Evolutionary conservation across 805 yeast genomes (phyloP).

Genomic region (Candida maris): DNA sequence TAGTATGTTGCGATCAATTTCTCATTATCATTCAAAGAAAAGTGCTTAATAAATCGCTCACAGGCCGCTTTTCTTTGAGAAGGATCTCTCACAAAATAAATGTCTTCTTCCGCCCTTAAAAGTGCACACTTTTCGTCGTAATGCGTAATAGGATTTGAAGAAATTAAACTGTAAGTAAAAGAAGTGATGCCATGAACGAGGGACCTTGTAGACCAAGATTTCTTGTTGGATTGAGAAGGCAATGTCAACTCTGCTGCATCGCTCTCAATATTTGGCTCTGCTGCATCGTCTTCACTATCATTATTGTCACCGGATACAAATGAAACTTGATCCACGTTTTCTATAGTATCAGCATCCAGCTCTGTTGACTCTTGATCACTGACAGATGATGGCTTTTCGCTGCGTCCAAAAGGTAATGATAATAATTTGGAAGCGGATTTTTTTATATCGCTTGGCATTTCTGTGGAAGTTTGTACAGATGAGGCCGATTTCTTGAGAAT

Average conservation of each 20-base stretch:
- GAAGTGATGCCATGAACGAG: conserved; percentile 29
- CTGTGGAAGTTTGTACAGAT: conserved; percentile 21
- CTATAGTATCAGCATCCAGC: not conserved
- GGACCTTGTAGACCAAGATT: conserved; percentile 25
- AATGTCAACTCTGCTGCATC: not conserved
- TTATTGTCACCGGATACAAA: not conserved
- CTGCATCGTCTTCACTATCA: not conserved
- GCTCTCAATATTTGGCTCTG: conserved; percentile 3
- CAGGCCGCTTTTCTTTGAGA: conserved; percentile 45
- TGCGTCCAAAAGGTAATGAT: too few species aligned
- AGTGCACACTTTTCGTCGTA: conserved; percentile 41
- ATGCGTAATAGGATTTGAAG: conserved; percentile 41
- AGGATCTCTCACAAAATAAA: conserved; percentile 42
- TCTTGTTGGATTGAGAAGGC: conserved; percentile 5
- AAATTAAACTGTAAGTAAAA: conserved; percentile 24
- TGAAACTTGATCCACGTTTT: not conserved
- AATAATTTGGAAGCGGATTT: too few species aligned
- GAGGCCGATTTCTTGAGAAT: conserved; percentile 23
- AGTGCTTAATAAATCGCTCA: conserved; percentile 60
- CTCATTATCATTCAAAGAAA: conserved; percentile 54
- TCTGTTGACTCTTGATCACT: not conserved
- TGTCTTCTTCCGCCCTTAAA: conserved; percentile 43
- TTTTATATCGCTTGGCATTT: conserved; percentile 2
- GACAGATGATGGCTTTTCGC: not conserved
- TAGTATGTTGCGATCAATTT: conserved; percentile 64